A percentile compares a stretch with the other conserved stretches of the same genome.
Conservation (phyloP, 2,329 filamentous ascomycete genomes). For the Meredithiella fracta region DNA sequence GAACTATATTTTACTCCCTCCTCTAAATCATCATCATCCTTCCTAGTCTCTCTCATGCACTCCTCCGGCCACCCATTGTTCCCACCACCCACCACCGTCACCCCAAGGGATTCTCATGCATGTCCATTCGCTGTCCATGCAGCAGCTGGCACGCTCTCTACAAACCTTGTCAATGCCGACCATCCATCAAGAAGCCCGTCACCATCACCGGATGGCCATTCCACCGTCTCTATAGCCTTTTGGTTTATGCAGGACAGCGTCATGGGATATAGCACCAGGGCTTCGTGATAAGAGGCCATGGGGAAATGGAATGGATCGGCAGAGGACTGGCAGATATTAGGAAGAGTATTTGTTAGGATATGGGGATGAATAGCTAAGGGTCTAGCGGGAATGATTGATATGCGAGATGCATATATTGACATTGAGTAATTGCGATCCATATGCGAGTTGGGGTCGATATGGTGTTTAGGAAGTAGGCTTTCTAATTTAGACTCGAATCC, state of each 20-base stretch:
- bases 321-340: no score
- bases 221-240: background rate
- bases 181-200: background rate
- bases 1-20: no score
- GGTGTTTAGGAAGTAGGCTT: no score
- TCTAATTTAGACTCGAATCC: no score
- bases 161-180: background rate
- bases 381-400: no score
- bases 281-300: background rate
- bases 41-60: background rate
- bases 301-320: background rate
- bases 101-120: slow-evolving; percentile 3
- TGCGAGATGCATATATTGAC: no score
- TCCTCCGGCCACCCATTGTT: background rate
- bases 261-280: background rate
- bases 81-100: background rate
- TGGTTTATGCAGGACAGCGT: background rate
- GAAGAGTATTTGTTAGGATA: no score
- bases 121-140: slow-evolving; percentile 5
- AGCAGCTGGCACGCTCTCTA: slow-evolving; percentile 1
- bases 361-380: no score
- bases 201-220: background rate
- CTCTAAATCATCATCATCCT: background rate
- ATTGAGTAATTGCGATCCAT: no score
- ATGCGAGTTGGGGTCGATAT: no score